Base-by-base conservation (phyloP, 148 eudicot genomes). In the Rheum nobile region DNA sequence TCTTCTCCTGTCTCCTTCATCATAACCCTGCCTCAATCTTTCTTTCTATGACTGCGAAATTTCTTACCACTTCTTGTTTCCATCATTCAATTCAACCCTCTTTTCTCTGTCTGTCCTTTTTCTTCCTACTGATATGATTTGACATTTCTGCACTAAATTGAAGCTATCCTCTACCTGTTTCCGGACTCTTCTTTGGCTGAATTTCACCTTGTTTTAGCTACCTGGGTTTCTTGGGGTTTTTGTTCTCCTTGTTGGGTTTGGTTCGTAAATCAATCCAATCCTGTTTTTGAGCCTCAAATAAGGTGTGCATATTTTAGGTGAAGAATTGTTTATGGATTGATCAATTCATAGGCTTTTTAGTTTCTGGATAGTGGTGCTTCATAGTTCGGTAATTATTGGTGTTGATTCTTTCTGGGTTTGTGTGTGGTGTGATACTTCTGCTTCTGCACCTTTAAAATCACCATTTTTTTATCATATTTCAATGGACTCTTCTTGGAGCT, bases 401-500 rank as follows among this genome's bases (percentile, higher is more conserved):
- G 3, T 43, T 43, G 46, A 11, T 50, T 50, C 24, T 21, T 50
- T n/a, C 26, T 50, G 46, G 16, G 46, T 43, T 43, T 16, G n/a
- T 43, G 46, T 43, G 46, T 38, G 5, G 46, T 43, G 46, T 43
- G 44, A 42, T 43, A 43, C 3, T 43, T 43, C 3, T 43, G 46
- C 14, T n/a, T n/a, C n/a, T n/a, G n/a, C n/a, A n/a, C n/a, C 7
- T 21, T 50, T 50, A 3, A n/a, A 12, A 11, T 59, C 4, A 24
- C 63, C 12, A 54, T 22, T 21, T 24, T 24, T 8, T 7, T 8
- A 19, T 54, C 9, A 22, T 61, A 28, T 11, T 28, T 61, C 10
- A 65, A 65, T 65, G 70, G 70, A 65, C 22, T 65, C 70, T 65
- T 65, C 70, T 32, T 65, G 70, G 70, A 65, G 70, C 70, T 65